These are phyloP conservation scores for Apocynum venetum DNA, from an alignment of 257 asterid species.

Conservation along the genomic window DNA sequence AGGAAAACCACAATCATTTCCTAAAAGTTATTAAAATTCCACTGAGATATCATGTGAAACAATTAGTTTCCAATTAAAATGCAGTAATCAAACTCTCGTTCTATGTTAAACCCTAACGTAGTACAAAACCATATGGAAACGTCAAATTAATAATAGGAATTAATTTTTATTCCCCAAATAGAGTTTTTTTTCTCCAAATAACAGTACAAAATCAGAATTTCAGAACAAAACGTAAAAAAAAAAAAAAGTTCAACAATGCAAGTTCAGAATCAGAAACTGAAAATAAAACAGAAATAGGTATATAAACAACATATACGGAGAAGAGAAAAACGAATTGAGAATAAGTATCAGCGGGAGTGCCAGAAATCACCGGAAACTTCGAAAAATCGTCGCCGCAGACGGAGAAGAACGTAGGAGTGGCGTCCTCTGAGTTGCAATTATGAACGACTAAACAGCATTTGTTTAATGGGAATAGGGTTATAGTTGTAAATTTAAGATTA, in stretches of 20 bases:
- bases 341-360: neutral
- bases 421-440: neutral
- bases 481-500: neutral
- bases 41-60: neutral
- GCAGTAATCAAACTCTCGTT: neutral
- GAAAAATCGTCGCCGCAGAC: neutral
- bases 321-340: neutral
- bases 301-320: no score
- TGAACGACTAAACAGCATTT: neutral
- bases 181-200: neutral
- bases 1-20: neutral
- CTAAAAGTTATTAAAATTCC: neutral
- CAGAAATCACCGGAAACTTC: constrained; percentile 4
- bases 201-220: neutral
- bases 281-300: neutral
- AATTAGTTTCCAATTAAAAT: neutral
- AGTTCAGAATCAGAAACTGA: neutral
- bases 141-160: neutral
- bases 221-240: neutral
- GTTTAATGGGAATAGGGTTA: constrained; percentile 5
- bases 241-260: neutral
- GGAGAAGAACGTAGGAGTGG: constrained; percentile 9
- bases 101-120: constrained; percentile 12
- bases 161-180: neutral
- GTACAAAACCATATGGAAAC: neutral